Evolutionary conservation across 345 rosid genomes (phyloP), one percentile per base, ranked within the genome.

Genomic region (Orychophragmus violaceus): DNA sequence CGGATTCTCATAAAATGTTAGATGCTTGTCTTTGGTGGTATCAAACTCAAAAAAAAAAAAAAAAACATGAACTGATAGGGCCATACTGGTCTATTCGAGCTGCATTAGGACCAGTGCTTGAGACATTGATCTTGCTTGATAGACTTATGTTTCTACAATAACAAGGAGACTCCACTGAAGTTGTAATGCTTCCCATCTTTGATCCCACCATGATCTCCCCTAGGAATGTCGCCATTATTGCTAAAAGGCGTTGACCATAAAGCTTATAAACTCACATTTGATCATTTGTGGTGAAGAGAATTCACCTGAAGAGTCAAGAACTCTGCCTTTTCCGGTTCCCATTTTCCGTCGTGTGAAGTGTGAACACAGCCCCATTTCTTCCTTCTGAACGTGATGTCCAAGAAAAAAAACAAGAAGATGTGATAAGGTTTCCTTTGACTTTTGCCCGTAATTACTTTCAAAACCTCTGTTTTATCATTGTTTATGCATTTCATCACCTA

Each of bases 61-160:
- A n/a, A n/a, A n/a, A n/a, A n/a, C n/a, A n/a, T n/a, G n/a, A n/a
- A n/a, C n/a, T n/a, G n/a, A n/a, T n/a, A n/a, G n/a, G n/a, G n/a
- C n/a, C n/a, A n/a, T n/a, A n/a, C n/a, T n/a, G n/a, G n/a, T n/a
- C n/a, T n/a, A n/a, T n/a, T 32, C 83, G 98, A 64, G 95, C 96
- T 64, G 90, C 96, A 55, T 64, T 92, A 12, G 96, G 95, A 19
- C 87, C 91, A 58, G 77, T 89, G 54, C 52, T 89, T 75, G 98
- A 92, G 78, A 89, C 96, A 44, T 66, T 85, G 51, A 75, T 89
- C 76, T 78, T 89, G 68, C 89, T 92, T 8, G 98, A 89, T 68
- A 82, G 98, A 82, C 74, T 92, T 45, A 75, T 89, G 84, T 87
- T 85, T 77, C 85, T 89, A 74, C 96, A 89, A 75, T 95, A 92